Conservation (phyloP, 139 green algal species). For the Picochlorum sp. region DNA sequence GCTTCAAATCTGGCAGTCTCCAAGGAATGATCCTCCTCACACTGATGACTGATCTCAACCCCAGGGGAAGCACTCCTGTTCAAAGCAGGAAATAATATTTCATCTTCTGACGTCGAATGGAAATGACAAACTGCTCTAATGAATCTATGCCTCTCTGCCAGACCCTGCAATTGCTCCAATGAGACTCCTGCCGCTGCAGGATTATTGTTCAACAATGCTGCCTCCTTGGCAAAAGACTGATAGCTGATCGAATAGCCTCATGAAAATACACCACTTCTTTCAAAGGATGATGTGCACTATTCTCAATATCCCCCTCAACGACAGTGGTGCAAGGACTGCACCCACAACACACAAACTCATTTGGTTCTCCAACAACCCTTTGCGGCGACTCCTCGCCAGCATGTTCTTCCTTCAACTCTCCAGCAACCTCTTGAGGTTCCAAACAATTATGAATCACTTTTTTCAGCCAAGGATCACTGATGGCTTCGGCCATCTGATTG, state of each 20-base stretch:
- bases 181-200: neutral
- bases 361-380: neutral
- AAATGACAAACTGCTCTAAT: conserved; percentile 80
- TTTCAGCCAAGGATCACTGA: conserved; percentile 62
- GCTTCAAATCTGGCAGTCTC: conserved; percentile 64
- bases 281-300: conserved; percentile 18
- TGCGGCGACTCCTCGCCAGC: neutral
- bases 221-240: conserved; percentile 69
- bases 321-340: neutral
- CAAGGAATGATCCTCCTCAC: conserved; percentile 57
- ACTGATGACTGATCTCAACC: conserved; percentile 12
- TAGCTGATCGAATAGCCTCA: conserved; percentile 60
- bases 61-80: conserved; percentile 8
- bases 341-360: conserved; percentile 7
- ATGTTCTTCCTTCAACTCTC: neutral
- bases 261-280: conserved; percentile 73
- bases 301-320: conserved; percentile 5
- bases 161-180: conserved; percentile 34
- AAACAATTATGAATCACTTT: conserved; percentile 75
- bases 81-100: conserved; percentile 78
- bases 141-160: conserved; percentile 75
- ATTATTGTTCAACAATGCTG: conserved; percentile 27
- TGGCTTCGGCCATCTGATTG: conserved; percentile 45
- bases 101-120: conserved; percentile 81
- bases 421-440: conserved; percentile 9